phyloP scores from a whole-genome alignment of 1,284 basidiomycete species.

The Moesziomyces globuligerus region DNA sequence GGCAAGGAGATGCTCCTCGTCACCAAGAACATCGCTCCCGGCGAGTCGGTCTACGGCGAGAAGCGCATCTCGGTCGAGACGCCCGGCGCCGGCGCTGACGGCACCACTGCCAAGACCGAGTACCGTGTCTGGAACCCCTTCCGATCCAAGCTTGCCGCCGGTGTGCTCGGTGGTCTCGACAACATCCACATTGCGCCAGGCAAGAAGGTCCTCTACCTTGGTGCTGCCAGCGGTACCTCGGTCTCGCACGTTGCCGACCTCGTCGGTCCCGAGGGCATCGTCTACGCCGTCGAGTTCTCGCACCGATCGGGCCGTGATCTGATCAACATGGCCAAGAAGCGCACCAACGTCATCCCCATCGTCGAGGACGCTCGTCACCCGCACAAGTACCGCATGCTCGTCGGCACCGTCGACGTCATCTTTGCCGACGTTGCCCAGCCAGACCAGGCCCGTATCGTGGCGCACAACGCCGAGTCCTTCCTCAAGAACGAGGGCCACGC shows the following conservation, averaged over 20 bases:
- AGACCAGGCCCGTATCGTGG: slow-evolving; percentile 86
- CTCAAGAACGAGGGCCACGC: slow-evolving; percentile 91
- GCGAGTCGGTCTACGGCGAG: slow-evolving; percentile 98
- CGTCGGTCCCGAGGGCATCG: slow-evolving; percentile 94
- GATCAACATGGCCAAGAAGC: slow-evolving; percentile 99
- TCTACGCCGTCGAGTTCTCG: slow-evolving; percentile 99
- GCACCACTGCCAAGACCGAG: slow-evolving; percentile 82
- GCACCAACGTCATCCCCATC: slow-evolving; percentile 98
- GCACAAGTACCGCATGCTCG: slow-evolving; percentile 66
- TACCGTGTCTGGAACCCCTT: slow-evolving; percentile 99
- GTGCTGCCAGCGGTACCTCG: slow-evolving; percentile 93
- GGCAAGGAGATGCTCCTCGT: slow-evolving; percentile 94
- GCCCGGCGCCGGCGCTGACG: slow-evolving; percentile 73
- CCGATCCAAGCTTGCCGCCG: slow-evolving; percentile 94
- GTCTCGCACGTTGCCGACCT: slow-evolving; percentile 99
- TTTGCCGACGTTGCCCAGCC: slow-evolving; percentile 99
- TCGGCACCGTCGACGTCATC: slow-evolving; percentile 65
- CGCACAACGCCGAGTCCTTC: slow-evolving; percentile 93
- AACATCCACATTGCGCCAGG: slow-evolving; percentile 93
- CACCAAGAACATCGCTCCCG: slow-evolving; percentile 96
- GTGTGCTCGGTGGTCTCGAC: slow-evolving; percentile 94
- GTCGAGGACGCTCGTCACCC: slow-evolving; percentile 95
- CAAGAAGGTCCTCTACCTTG: slow-evolving; percentile 95
- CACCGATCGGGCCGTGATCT: slow-evolving; percentile 94
- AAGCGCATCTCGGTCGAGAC: slow-evolving; percentile 75